Conservation (phyloP, 1,284 basidiomycete species). For the Polyporus tsugae region DNA sequence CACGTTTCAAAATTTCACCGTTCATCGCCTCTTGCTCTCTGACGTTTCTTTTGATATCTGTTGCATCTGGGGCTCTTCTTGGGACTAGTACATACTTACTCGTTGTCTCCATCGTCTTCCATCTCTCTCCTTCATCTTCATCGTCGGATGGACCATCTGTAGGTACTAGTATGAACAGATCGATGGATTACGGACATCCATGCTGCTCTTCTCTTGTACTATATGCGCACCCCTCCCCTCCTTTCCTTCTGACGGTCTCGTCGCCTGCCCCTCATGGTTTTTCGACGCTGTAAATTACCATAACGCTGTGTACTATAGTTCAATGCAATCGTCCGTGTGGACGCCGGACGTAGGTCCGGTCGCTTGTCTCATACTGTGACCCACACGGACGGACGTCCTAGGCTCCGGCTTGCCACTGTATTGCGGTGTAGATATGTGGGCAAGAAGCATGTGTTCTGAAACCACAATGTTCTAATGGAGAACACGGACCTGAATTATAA, state of each 20-base stretch:
- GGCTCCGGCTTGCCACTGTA: neutral
- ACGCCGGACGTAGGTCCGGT: constrained; percentile 4
- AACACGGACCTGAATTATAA: neutral
- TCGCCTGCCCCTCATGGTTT: neutral
- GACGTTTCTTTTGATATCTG: neutral
- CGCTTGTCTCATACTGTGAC: neutral
- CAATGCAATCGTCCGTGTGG: constrained; percentile 3
- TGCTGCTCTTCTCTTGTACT: neutral
- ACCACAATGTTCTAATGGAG: neutral
- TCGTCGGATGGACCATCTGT: constrained; percentile 3
- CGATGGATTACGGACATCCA: neutral
- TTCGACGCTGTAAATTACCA: constrained; percentile 2
- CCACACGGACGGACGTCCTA: neutral
- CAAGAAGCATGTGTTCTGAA: neutral
- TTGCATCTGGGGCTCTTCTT: constrained; percentile 3
- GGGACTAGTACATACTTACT: neutral
- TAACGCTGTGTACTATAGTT: constrained; percentile 7
- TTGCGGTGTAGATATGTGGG: neutral
- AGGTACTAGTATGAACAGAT: neutral
- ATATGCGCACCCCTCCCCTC: neutral
- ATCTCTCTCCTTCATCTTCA: neutral
- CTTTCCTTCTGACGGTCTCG: neutral
- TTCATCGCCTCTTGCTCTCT: neutral
- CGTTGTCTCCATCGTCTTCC: neutral
- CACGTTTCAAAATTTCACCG: constrained; percentile 7